Evolutionary conservation across 1,284 basidiomycete species (phyloP).

Genomic region (Malassezia sp.): DNA sequence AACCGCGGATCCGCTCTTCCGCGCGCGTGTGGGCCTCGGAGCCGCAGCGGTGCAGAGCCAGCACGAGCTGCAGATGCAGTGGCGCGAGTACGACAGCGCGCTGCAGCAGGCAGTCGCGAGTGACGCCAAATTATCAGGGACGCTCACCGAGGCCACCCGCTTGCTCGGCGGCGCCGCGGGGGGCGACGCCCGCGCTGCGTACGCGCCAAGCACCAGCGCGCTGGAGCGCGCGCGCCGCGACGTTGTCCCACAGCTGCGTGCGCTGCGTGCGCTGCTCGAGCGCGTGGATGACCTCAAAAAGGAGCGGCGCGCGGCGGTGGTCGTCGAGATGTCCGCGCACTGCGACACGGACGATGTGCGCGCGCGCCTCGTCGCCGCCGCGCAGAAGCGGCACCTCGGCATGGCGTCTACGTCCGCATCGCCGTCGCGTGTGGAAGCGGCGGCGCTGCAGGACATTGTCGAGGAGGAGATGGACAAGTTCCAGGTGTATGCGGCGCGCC

Average conservation of each 20-base stretch:
- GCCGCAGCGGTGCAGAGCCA: conserved; percentile 54
- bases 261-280: conserved; percentile 67
- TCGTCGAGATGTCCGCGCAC: conserved; percentile 55
- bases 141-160: conserved; percentile 50
- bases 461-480: conserved; percentile 4
- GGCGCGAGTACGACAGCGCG: conserved; percentile 24
- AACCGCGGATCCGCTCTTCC: conserved; percentile 52
- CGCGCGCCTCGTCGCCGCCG: conserved; percentile 3
- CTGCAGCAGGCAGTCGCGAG: conserved; percentile 27
- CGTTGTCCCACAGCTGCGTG: conserved; percentile 48
- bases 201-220: conserved; percentile 14
- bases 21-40: conserved; percentile 45
- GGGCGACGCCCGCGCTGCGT: conserved; percentile 16
- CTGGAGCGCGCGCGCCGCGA: conserved; percentile 2
- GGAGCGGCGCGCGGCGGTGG: conserved; percentile 53
- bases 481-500: not conserved
- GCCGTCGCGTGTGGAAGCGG: not conserved
- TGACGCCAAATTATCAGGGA: too few relatives aligned
- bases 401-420: not conserved
- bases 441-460: conserved; percentile 8
- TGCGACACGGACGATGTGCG: conserved; percentile 8
- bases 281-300: conserved; percentile 61
- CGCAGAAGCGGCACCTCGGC: conserved; percentile 5
- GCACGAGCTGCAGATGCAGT: conserved; percentile 22
- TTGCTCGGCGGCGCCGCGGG: conserved; percentile 9